phyloP scores from a whole-genome alignment of 306 rosid genomes.

The Malus fusca region DNA sequence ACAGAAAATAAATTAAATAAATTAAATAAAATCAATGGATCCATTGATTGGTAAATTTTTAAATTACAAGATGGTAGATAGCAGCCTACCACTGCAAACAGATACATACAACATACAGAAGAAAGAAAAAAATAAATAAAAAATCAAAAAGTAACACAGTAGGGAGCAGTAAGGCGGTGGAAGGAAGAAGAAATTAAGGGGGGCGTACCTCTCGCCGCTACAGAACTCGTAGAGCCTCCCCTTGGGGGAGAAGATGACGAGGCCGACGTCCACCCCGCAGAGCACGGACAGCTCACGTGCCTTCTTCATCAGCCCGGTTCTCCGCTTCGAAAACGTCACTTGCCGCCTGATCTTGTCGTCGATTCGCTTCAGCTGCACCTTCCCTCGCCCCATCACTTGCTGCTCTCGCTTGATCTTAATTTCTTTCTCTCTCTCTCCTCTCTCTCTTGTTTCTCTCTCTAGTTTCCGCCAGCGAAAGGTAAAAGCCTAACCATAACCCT shows the following conservation, averaged over 20 bases:
- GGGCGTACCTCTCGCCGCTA: conserved; percentile 20
- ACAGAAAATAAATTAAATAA: background rate
- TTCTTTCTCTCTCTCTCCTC: background rate
- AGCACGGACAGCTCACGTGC: conserved; percentile 24
- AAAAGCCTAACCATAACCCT: background rate
- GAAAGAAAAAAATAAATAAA: background rate
- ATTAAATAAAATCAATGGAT: background rate
- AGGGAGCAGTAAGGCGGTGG: background rate
- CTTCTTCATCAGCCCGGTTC: conserved; percentile 23
- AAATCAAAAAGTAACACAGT: background rate
- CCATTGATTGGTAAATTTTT: background rate
- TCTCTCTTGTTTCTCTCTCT: background rate
- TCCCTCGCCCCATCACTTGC: conserved; percentile 16
- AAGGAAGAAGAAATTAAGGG: background rate
- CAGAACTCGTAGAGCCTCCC: conserved; percentile 26
- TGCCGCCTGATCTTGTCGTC: conserved; percentile 25
- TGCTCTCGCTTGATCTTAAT: background rate
- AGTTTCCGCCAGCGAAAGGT: background rate
- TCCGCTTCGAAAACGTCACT: conserved; percentile 22
- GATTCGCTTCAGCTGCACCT: conserved; percentile 27
- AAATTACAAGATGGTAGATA: background rate
- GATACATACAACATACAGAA: background rate
- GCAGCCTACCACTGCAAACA: background rate
- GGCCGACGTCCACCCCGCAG: conserved; percentile 21
- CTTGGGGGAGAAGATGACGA: conserved; percentile 21